phyloP scores from a whole-genome alignment of 306 rosid genomes.

The Morella rubra region DNA sequence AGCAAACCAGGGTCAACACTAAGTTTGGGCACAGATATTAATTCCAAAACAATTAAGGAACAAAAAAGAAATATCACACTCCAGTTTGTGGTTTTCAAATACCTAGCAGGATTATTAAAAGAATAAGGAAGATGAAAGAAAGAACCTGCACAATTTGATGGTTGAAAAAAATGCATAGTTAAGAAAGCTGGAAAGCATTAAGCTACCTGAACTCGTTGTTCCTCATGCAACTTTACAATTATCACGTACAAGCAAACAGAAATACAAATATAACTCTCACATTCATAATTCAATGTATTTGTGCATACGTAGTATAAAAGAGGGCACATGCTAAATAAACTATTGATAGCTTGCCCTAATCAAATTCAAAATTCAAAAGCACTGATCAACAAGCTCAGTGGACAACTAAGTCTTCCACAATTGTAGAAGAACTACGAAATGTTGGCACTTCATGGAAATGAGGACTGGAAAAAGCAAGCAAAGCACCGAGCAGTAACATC shows the following conservation, averaged over 20 bases:
- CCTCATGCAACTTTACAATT: neutral
- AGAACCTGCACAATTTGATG: neutral
- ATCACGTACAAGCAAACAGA: neutral
- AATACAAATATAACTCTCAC: too few species aligned
- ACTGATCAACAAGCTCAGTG: neutral
- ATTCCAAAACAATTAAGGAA: neutral
- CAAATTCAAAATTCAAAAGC: neutral
- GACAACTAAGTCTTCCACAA: neutral
- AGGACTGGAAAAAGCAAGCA: neutral
- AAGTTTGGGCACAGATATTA: neutral
- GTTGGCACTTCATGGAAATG: neutral
- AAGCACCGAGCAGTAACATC: neutral
- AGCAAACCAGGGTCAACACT: neutral
- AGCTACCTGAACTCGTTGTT: too few species aligned
- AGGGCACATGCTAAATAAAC: neutral
- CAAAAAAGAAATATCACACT: conserved; percentile 7
- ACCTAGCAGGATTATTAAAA: neutral
- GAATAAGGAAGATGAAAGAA: neutral
- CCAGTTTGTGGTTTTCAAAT: neutral
- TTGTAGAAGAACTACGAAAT: neutral
- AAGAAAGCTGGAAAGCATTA: too few species aligned
- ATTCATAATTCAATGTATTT: neutral
- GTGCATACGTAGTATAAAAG: neutral
- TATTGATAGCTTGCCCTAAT: neutral
- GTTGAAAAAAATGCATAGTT: too few species aligned